Conservation (phyloP, 345 rosid genomes). For the Linum trigynum region DNA sequence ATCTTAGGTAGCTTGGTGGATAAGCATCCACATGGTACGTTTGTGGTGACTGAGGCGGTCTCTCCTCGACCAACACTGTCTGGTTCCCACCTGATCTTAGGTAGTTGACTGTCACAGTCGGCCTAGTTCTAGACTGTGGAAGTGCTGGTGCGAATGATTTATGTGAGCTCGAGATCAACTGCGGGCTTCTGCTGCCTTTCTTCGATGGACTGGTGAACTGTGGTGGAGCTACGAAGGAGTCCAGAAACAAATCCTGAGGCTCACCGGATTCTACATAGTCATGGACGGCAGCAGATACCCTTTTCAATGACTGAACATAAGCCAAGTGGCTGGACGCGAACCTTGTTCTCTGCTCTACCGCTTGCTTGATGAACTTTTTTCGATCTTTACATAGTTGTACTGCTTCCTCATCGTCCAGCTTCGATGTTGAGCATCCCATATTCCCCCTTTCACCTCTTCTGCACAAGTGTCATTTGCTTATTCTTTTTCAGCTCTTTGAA, state of each 20-base stretch:
- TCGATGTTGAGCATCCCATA: conserved; percentile 95
- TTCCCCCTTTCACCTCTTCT: conserved; percentile 17
- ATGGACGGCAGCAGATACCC: conserved; percentile 79
- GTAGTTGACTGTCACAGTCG: conserved; percentile 50
- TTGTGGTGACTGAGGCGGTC: conserved; percentile 15
- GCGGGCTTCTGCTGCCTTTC: conserved; percentile 34
- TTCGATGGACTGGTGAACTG: conserved; percentile 42
- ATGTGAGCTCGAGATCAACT: conserved; percentile 64
- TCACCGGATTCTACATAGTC: conserved; percentile 69
- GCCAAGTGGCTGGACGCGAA: conserved; percentile 73
- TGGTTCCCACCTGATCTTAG: conserved; percentile 59
- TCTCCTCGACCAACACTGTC: conserved; percentile 65
- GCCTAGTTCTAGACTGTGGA: conserved; percentile 34
- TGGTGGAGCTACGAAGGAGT: conserved; percentile 43
- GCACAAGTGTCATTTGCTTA: conserved; percentile 3
- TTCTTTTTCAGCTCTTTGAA: conserved; percentile 13
- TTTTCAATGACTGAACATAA: conserved; percentile 67
- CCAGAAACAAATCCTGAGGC: conserved; percentile 52
- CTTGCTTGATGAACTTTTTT: conserved; percentile 81
- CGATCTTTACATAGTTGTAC: conserved; percentile 91
- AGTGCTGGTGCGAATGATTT: conserved; percentile 35
- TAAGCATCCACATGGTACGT: too few species aligned
- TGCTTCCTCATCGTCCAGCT: conserved; percentile 84
- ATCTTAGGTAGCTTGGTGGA: conserved; percentile 36
- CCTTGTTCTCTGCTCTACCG: conserved; percentile 69